Evolutionary conservation across 306 rosid species (phyloP).

Genomic region (Fragaria ananassa): DNA sequence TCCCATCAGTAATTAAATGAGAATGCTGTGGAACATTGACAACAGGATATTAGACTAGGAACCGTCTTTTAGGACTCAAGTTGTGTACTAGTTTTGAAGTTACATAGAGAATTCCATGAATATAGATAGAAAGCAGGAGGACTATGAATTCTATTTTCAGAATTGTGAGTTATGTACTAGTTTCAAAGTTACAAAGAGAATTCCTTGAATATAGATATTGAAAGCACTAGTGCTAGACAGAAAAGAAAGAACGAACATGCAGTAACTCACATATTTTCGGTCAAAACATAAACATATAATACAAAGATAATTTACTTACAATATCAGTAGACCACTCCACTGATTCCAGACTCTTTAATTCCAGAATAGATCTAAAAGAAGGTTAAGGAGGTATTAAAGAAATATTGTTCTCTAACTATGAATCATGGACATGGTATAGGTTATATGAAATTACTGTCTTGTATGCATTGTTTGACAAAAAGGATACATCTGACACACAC

Average conservation of each 20-base stretch:
- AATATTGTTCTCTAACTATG: background rate
- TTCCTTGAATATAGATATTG: background rate
- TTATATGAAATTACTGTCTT: background rate
- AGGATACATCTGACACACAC: slow-evolving; percentile 57
- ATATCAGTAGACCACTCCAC: slow-evolving; percentile 45
- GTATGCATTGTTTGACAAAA: background rate
- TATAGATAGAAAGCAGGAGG: background rate
- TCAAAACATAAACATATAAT: background rate
- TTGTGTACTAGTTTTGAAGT: background rate
- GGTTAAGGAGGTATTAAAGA: slow-evolving; percentile 29
- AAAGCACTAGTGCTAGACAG: background rate
- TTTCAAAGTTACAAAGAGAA: background rate
- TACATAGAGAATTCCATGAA: background rate
- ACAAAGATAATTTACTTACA: slow-evolving; percentile 37
- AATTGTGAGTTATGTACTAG: background rate
- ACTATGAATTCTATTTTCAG: background rate
- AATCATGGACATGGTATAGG: background rate
- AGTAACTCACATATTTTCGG: background rate
- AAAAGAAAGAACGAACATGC: background rate
- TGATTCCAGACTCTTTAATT: slow-evolving; percentile 50
- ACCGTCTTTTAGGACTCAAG: background rate
- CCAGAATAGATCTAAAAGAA: slow-evolving; percentile 44
- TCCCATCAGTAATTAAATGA: background rate
- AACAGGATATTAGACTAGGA: background rate
- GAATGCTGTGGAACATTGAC: background rate